Evolutionary conservation across 1,284 basidiomycete genomes (phyloP), one percentile per base, ranked within the genome.

Genomic region (Heterobasidion irregulare): DNA sequence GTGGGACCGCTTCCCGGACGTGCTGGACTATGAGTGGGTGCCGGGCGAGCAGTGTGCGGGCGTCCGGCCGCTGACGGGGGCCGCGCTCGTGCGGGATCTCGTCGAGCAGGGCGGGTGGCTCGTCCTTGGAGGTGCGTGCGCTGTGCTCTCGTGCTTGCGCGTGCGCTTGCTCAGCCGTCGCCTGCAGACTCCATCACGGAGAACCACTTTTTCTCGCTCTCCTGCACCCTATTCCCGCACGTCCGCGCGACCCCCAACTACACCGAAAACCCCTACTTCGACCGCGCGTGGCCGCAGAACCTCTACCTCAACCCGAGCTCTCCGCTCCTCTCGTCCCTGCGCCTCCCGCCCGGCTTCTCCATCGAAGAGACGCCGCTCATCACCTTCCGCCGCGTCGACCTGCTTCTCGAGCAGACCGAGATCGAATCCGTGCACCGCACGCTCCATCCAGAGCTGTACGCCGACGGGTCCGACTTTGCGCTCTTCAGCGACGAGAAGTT

Each of bases 21-120:
- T 77, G 12, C 69, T 73, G 45, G 74, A 75, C 2, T 84, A 76
- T 64, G 64, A 66, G 48, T 86, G 83, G 83, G 61, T 66, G 0
- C 80, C 82, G 2, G 67, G 70, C 4, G 44, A 56, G 2, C 64
- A 67, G 7, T 58, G 60, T 8, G 83, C 81, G 59, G 60, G 72
- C 4, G 62, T 77, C 15, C 68, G 69, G 19, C 69, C 71, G 15
- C 66, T 82, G 56, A 63, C 72, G 52, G 62, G 67, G 10, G 72
- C 70, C 36, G 67, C 67, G 15, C 67, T 85, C 49, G 70, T 84
- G 32, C 72, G 68, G 56, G 75, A 81, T 59, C 67, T 86, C 59
- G 82, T 84, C 15, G 76, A 84, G 63, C 68, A 78, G n/a, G 84
- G 83, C 15, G 83, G 84, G 2, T 86, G 83, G 83, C 69, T 85